phyloP scores from a whole-genome alignment of 257 asterid species.

The Nicotiana paniculata region DNA sequence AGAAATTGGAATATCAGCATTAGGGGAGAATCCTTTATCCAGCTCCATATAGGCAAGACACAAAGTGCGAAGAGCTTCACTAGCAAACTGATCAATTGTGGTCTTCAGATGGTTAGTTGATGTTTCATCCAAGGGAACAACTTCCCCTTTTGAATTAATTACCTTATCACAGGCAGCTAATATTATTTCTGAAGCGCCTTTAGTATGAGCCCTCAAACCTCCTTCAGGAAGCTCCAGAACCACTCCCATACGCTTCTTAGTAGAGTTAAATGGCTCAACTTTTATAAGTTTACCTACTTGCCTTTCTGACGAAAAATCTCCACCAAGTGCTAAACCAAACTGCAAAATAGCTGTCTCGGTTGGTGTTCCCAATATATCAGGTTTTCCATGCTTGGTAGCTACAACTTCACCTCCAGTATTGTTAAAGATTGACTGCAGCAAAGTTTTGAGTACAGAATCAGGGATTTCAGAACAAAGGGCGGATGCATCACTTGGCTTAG shows the following conservation, averaged over 20 bases:
- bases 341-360: conserved; percentile 84
- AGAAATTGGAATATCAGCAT: conserved; percentile 53
- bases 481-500: conserved; percentile 24
- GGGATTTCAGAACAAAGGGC: conserved; percentile 41
- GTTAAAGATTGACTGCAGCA: conserved; percentile 68
- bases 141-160: conserved; percentile 50
- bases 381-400: conserved; percentile 42
- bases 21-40: conserved; percentile 46
- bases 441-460: conserved; percentile 27
- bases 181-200: conserved; percentile 89
- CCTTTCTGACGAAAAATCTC: conserved; percentile 49
- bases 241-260: conserved; percentile 77
- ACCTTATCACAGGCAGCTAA: conserved; percentile 70
- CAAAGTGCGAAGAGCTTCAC: conserved; percentile 78
- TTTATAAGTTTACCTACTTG: conserved; percentile 44
- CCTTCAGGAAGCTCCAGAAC: conserved; percentile 71
- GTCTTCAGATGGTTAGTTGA: conserved; percentile 29
- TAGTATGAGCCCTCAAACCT: conserved; percentile 58
- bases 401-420: conserved; percentile 92
- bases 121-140: conserved; percentile 48
- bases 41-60: conserved; percentile 77
- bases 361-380: conserved; percentile 77
- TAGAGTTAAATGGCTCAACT: conserved; percentile 86
- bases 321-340: conserved; percentile 73
- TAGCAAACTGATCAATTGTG: conserved; percentile 61